Conservation (phyloP, 495 filamentous ascomycete genomes). For the Bathelium albidoporum region DNA sequence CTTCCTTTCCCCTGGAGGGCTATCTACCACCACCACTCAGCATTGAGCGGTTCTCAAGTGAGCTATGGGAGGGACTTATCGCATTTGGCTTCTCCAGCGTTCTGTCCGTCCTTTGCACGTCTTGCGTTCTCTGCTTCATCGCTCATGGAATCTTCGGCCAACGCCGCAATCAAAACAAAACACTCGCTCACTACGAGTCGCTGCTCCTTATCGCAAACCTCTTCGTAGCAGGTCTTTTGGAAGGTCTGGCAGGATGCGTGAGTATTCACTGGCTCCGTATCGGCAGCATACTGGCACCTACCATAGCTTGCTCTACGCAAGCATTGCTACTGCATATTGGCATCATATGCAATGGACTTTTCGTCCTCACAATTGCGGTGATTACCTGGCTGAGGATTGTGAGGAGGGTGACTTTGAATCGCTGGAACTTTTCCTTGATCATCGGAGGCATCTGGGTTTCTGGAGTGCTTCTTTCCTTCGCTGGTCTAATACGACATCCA, state of each 20-base stretch:
- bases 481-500: conserved; percentile 45
- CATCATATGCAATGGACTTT: conserved; percentile 58
- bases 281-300: conserved; percentile 46
- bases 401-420: conserved; percentile 45
- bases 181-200: conserved; percentile 50
- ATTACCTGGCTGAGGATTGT: conserved; percentile 54
- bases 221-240: conserved; percentile 62
- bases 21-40: not conserved
- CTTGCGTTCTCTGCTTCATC: not conserved
- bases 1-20: not conserved
- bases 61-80: not conserved
- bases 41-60: not conserved
- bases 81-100: not conserved
- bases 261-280: conserved; percentile 49
- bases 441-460: conserved; percentile 51
- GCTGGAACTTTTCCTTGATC: conserved; percentile 40
- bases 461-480: conserved; percentile 44
- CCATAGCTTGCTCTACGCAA: conserved; percentile 53
- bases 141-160: not conserved
- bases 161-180: not conserved
- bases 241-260: conserved; percentile 56
- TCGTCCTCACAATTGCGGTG: conserved; percentile 40
- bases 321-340: conserved; percentile 62
- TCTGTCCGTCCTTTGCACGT: not conserved
- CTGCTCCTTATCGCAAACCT: conserved; percentile 65